Conservation (phyloP, 257 asterid species). For the Primulina huaijiensis region DNA sequence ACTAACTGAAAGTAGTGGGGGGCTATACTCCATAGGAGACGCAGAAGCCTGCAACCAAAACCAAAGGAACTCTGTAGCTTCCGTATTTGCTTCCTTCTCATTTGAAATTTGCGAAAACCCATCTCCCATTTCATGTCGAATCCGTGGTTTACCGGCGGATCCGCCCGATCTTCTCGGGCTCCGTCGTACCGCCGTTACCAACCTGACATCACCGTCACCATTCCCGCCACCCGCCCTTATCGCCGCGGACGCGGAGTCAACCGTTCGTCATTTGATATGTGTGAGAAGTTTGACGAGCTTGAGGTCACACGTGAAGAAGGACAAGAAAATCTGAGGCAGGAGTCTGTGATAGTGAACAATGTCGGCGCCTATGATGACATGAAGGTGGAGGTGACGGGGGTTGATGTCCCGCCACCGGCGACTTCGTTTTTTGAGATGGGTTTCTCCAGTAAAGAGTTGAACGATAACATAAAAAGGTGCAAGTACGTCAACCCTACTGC, state of each 20-base stretch:
- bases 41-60: too few relatives aligned
- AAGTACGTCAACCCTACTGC: conserved; percentile 65
- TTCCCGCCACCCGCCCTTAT: conserved; percentile 2
- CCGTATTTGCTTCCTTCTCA: not conserved
- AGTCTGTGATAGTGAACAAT: not conserved
- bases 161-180: conserved; percentile 29
- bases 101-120: not conserved
- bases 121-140: conserved; percentile 23
- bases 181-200: conserved; percentile 45
- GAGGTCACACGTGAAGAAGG: conserved; percentile 13
- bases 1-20: too few relatives aligned
- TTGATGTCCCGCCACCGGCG: conserved; percentile 57
- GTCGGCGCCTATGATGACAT: conserved; percentile 26
- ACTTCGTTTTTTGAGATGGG: conserved; percentile 47
- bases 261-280: conserved; percentile 13
- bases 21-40: too few relatives aligned
- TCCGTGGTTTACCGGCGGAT: conserved; percentile 37
- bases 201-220: conserved; percentile 20
- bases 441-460: conserved; percentile 35
- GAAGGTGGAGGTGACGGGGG: conserved; percentile 57
- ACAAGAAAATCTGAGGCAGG: not conserved
- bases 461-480: conserved; percentile 54
- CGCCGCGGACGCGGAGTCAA: conserved; percentile 22
- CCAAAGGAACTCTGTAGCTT: too few relatives aligned
- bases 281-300: conserved; percentile 33